A percentile compares a stretch with the other conserved stretches of the same genome.
Conservation (phyloP, 1,139 yeast species). For the Maudiozyma humilis region DNA sequence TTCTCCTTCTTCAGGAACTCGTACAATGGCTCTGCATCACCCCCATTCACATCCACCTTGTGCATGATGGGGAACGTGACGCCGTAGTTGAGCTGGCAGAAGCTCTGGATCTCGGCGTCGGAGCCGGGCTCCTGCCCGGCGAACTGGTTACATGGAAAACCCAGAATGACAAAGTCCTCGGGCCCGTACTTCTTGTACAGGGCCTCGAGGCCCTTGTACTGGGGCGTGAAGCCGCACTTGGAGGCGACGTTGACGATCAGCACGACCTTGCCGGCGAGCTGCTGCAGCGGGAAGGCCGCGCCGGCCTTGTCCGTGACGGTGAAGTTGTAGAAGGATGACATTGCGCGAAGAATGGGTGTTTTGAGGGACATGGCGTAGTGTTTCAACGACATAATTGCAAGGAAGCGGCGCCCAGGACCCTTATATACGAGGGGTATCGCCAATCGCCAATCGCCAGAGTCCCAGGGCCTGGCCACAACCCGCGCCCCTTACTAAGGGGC, state of each 20-base stretch:
- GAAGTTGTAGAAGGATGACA: slow-evolving; percentile 47
- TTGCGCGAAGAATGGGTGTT: slow-evolving; percentile 7
- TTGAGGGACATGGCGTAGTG: too few species aligned
- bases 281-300: slow-evolving; percentile 54
- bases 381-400: too few species aligned
- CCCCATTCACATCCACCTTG: slow-evolving; percentile 86
- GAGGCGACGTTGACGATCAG: slow-evolving; percentile 88
- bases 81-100: slow-evolving; percentile 62
- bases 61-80: slow-evolving; percentile 84
- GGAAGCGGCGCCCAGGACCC: neutral
- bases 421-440: neutral
- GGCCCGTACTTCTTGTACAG: slow-evolving; percentile 71
- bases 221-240: slow-evolving; percentile 82
- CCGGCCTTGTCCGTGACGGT: slow-evolving; percentile 51
- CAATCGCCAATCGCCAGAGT: too few species aligned
- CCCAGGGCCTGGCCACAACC: neutral
- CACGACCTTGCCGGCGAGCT: slow-evolving; percentile 83
- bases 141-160: slow-evolving; percentile 92
- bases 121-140: slow-evolving; percentile 81
- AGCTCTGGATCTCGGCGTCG: slow-evolving; percentile 53
- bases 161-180: slow-evolving; percentile 69
- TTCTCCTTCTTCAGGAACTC: slow-evolving; percentile 54
- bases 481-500: neutral
- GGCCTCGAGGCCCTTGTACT: slow-evolving; percentile 77
- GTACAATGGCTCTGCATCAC: slow-evolving; percentile 71